Evolutionary conservation across 495 filamentous ascomycete genomes (phyloP).

Genomic region (Penicillium fimorum): DNA sequence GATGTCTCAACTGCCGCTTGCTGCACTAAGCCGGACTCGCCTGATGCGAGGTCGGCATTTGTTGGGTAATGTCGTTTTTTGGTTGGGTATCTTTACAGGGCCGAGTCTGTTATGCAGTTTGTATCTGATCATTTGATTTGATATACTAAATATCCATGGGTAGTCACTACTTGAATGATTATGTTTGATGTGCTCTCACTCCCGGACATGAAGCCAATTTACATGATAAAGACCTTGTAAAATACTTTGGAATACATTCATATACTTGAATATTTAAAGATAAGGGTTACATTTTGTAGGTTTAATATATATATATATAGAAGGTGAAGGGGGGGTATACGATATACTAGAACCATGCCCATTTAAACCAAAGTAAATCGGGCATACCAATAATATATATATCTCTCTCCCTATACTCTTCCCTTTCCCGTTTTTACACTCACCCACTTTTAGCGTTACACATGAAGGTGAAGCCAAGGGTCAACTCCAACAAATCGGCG

Average conservation of each 20-base stretch:
- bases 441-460: slow-evolving; percentile 28
- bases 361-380: too few species aligned
- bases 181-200: not conserved
- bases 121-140: slow-evolving; percentile 64
- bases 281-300: not conserved
- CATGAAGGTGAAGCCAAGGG: slow-evolving; percentile 35
- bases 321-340: too few species aligned
- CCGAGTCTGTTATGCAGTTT: slow-evolving; percentile 69
- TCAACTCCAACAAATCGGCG: slow-evolving; percentile 24
- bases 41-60: slow-evolving; percentile 57
- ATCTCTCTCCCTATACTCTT: not conserved
- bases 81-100: slow-evolving; percentile 68
- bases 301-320: not conserved
- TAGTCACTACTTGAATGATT: not conserved
- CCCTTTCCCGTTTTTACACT: not conserved
- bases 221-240: not conserved
- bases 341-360: too few species aligned
- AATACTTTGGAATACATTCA: not conserved
- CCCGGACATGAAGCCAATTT: not conserved
- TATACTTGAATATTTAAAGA: not conserved
- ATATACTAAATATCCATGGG: not conserved
- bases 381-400: too few species aligned
- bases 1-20: slow-evolving; percentile 56
- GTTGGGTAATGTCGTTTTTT: slow-evolving; percentile 71
- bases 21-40: slow-evolving; percentile 59